Percentiles rank a stretch among this genome's conserved stretches.
These are phyloP conservation scores for Xylogone sp. DNA, from an alignment of 2,329 filamentous ascomycete species.

Conservation along the genomic window DNA sequence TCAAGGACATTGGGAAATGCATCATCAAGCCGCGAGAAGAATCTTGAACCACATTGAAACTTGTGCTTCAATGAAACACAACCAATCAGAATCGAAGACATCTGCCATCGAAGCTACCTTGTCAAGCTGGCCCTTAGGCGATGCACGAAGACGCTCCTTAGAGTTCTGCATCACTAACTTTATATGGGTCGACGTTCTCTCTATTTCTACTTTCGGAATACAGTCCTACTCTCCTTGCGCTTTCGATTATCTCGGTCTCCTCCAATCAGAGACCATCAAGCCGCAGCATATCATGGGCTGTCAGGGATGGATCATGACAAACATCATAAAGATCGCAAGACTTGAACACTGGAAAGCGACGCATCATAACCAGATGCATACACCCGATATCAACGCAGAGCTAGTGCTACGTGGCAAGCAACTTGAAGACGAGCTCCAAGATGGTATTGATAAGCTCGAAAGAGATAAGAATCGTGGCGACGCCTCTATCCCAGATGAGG, in stretches of 20 bases:
- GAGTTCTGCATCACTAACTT: slow-evolving; percentile 8
- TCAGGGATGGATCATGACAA: slow-evolving; percentile 8
- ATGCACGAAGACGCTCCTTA: slow-evolving; percentile 1
- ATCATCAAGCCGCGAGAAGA: slow-evolving; percentile 7
- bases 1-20: slow-evolving; percentile 10
- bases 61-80: not conserved
- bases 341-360: slow-evolving; percentile 7
- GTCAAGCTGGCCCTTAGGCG: too few relatives aligned
- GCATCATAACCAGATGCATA: not conserved
- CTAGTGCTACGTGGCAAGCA: too few relatives aligned
- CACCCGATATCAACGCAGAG: too few relatives aligned
- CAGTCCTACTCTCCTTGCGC: not conserved
- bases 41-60: slow-evolving; percentile 1
- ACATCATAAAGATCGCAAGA: slow-evolving; percentile 5
- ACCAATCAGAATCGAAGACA: not conserved
- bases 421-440: too few relatives aligned
- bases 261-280: slow-evolving; percentile 3
- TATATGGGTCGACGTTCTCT: slow-evolving; percentile 8
- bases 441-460: too few relatives aligned
- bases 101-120: too few relatives aligned
- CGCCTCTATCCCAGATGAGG: too few relatives aligned
- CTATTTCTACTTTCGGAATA: slow-evolving; percentile 2
- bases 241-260: slow-evolving; percentile 5
- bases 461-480: too few relatives aligned
- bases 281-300: slow-evolving; percentile 8